Evolutionary conservation across 1,139 yeast species (phyloP).

Genomic region (Geotrichum citri-aurantii): DNA sequence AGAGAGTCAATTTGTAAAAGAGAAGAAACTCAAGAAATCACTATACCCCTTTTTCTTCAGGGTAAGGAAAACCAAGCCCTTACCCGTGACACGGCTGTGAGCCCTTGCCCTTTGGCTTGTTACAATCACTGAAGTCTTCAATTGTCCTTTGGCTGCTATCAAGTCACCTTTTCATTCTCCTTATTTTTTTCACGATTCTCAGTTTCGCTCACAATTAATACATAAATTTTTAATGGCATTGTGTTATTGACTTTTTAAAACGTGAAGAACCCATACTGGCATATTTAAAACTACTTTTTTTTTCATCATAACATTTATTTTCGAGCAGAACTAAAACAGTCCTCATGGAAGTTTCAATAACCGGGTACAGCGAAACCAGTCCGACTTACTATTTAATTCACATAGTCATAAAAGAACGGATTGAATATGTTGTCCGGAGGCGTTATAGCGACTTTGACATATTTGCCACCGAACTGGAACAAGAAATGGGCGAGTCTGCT

Average conservation of each 20-base stretch:
- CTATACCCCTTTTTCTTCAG: not conserved
- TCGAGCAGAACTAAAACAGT: not conserved
- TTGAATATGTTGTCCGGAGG: conserved; percentile 36
- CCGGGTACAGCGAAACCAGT: conserved; percentile 32
- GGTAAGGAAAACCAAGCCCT: not conserved
- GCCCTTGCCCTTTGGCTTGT: not conserved
- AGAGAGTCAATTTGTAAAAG: not conserved
- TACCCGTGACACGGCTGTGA: not conserved
- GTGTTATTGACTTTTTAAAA: too few species aligned
- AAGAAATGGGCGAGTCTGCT: conserved; percentile 40
- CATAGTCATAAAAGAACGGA: conserved; percentile 31
- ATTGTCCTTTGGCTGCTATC: not conserved
- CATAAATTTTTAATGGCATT: too few species aligned
- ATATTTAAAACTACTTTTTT: too few species aligned
- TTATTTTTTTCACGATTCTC: not conserved
- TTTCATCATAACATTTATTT: not conserved
- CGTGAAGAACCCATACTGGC: too few species aligned
- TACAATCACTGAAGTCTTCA: not conserved
- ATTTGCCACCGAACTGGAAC: conserved; percentile 44
- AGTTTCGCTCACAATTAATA: not conserved
- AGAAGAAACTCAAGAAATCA: not conserved
- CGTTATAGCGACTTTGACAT: conserved; percentile 50
- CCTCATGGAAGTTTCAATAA: conserved; percentile 30
- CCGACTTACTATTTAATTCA: conserved; percentile 38
- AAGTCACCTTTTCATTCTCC: not conserved